A percentile compares a stretch with the other conserved stretches of the same genome.
phyloP scores from a whole-genome alignment of 164 flowering plant genomes.

The Liquidambar formosana region DNA sequence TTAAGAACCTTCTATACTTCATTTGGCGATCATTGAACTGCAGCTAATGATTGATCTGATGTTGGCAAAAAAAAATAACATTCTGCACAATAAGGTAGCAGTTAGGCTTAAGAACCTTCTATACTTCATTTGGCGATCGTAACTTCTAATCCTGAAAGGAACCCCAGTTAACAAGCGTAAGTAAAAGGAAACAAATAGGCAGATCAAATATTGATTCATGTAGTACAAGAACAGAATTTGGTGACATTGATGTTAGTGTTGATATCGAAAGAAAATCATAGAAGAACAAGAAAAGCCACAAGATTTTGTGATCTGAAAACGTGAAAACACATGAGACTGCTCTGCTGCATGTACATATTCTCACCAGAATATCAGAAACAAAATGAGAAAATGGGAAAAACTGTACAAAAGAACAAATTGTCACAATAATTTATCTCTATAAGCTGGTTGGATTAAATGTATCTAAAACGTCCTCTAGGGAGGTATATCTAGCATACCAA shows the following conservation, averaged over 20 bases:
- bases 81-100: conserved; percentile 1
- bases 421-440: no score
- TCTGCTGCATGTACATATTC: no score
- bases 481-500: background rate
- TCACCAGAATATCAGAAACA: no score
- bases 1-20: background rate
- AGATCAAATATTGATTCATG: background rate
- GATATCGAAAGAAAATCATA: background rate
- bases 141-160: background rate
- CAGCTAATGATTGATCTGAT: background rate
- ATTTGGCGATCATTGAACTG: no score
- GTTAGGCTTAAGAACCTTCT: background rate
- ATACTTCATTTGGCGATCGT: no score
- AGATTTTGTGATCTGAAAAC: no score
- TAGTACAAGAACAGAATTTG: background rate
- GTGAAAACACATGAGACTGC: no score
- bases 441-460: background rate
- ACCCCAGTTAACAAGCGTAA: background rate
- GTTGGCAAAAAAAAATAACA: background rate
- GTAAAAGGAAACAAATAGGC: background rate
- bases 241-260: background rate
- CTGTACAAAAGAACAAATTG: no score
- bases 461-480: background rate
- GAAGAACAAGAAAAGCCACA: background rate
- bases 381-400: no score